Percentiles rank a stretch among this genome's conserved stretches.
Conservation (phyloP, 2,329 filamentous ascomycete species). For the Corynespora cassiicola region DNA sequence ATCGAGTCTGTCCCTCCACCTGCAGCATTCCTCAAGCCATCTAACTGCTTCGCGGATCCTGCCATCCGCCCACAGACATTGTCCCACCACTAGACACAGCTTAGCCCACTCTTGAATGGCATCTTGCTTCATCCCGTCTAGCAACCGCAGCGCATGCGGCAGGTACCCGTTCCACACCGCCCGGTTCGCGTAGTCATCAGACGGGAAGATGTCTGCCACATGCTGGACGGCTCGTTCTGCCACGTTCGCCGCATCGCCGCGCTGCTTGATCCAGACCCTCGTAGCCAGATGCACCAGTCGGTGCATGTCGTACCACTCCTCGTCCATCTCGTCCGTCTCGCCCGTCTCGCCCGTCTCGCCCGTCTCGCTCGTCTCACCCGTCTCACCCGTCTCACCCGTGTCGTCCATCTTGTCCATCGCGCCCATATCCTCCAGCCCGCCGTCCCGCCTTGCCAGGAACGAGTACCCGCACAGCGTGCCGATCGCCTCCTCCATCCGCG, state of each 20-base stretch:
- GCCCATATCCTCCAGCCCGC: too few species aligned
- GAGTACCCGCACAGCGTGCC: conserved; percentile 30
- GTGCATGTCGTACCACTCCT: conserved; percentile 13
- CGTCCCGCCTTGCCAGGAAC: conserved; percentile 17
- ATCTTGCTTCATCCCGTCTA: conserved; percentile 7
- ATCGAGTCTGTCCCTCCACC: too few species aligned
- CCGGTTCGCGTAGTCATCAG: conserved; percentile 11
- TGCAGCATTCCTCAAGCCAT: conserved; percentile 15
- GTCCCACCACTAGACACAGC: conserved; percentile 14
- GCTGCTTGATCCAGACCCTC: conserved; percentile 6
- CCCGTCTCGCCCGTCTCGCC: too few species aligned
- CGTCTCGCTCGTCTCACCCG: too few species aligned
- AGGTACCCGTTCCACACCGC: conserved; percentile 18
- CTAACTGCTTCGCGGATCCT: conserved; percentile 17
- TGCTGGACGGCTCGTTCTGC: conserved; percentile 7
- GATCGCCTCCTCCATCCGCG: conserved; percentile 23
- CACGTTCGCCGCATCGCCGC: conserved; percentile 4
- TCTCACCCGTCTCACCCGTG: too few species aligned
- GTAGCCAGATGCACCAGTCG: conserved; percentile 12
- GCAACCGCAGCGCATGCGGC: conserved; percentile 15
- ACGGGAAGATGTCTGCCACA: conserved; percentile 17
- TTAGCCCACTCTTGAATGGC: conserved; percentile 3
- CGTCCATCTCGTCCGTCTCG: neutral
- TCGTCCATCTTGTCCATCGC: too few species aligned
- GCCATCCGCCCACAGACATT: conserved; percentile 11